phyloP scores from a whole-genome alignment of 2,329 filamentous ascomycete species.

The Neophaeococcomyces aloes region DNA sequence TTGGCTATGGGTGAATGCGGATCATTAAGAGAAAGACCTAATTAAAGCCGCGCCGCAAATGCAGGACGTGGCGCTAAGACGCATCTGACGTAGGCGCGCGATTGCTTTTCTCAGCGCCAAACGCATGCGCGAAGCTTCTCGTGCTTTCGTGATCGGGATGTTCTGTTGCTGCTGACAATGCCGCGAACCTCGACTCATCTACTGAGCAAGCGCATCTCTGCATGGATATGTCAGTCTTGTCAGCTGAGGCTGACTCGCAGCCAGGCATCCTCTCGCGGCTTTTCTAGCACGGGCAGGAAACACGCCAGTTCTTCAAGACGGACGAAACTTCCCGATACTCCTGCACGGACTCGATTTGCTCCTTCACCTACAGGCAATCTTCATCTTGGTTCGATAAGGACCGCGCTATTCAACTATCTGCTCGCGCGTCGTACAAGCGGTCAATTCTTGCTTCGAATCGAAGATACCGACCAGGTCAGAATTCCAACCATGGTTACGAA shows the following conservation, averaged over 20 bases:
- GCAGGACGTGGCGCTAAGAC: too few relatives aligned
- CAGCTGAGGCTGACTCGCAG: background rate
- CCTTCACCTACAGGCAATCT: conserved; percentile 91
- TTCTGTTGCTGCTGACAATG: background rate
- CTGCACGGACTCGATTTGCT: conserved; percentile 76
- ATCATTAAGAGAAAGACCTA: too few relatives aligned
- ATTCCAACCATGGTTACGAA: background rate
- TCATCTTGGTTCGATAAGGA: conserved; percentile 82
- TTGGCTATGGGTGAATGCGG: too few relatives aligned
- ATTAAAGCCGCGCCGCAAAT: too few relatives aligned
- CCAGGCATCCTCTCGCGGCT: background rate
- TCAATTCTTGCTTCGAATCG: conserved; percentile 80
- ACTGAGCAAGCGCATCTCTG: background rate
- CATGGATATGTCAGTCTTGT: conserved; percentile 8
- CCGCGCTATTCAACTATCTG: conserved; percentile 90
- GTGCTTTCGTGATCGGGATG: background rate
- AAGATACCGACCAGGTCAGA: conserved; percentile 55
- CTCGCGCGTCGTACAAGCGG: conserved; percentile 80
- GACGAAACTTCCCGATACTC: conserved; percentile 40
- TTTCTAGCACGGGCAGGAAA: background rate
- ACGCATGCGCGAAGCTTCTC: conserved; percentile 3
- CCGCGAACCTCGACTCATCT: background rate
- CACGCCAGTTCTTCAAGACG: conserved; percentile 17
- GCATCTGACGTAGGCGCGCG: too few relatives aligned
- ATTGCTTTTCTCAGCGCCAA: too few relatives aligned